Conservation (phyloP, 306 rosid species). For the Trifolium repens region DNA sequence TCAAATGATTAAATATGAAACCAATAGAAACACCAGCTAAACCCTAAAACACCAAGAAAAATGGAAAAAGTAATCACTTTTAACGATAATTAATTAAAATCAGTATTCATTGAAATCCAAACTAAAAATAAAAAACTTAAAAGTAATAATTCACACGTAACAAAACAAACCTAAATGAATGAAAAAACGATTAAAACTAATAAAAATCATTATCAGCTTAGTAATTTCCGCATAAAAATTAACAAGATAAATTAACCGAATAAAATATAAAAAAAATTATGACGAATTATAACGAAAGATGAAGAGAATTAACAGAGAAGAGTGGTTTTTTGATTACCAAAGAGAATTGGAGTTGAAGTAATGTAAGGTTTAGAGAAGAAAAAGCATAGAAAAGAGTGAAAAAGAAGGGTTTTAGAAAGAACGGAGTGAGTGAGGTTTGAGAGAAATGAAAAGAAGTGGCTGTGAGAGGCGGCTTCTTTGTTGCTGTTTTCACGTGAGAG, state of each 20-base stretch:
- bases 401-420: slow-evolving; percentile 23
- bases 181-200: too few species aligned
- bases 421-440: not conserved
- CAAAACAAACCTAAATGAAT: not conserved
- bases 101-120: not conserved
- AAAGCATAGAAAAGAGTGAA: slow-evolving; percentile 19
- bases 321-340: not conserved
- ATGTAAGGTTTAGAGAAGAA: slow-evolving; percentile 21
- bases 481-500: slow-evolving; percentile 15
- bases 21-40: not conserved
- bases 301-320: not conserved
- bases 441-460: slow-evolving; percentile 31
- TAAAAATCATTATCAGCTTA: too few species aligned
- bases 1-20: slow-evolving; percentile 7
- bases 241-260: not conserved
- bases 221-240: not conserved
- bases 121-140: not conserved
- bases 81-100: not conserved
- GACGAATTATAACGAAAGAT: not conserved
- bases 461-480: slow-evolving; percentile 32
- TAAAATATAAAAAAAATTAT: not conserved
- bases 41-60: not conserved
- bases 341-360: not conserved
- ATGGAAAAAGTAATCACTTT: not conserved
- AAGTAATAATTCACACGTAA: not conserved